These are phyloP conservation scores for Phytophthora sojae DNA, from an alignment of 352 stramenopile genomes.

Conservation along the genomic window DNA sequence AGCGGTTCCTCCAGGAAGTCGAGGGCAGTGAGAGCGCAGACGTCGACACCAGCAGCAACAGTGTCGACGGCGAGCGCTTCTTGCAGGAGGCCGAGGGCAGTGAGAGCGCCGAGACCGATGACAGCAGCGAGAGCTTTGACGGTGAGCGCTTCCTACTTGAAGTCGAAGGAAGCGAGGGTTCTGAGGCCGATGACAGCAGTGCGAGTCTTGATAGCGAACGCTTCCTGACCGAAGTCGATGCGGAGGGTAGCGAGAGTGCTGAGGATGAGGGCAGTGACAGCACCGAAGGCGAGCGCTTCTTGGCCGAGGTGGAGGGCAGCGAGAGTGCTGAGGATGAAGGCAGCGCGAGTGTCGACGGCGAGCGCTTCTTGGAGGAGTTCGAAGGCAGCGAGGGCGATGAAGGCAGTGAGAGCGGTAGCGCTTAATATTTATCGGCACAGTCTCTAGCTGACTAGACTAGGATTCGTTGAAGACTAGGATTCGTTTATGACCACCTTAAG, in stretches of 20 bases:
- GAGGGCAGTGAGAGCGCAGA: constrained; percentile 8
- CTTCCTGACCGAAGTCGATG: too few relatives aligned
- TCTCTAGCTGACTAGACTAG: background rate
- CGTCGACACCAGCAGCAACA: background rate
- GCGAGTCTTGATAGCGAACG: too few relatives aligned
- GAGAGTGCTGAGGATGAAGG: constrained; percentile 2
- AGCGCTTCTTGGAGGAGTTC: constrained; percentile 12
- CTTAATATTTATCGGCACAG: background rate
- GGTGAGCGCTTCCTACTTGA: too few relatives aligned
- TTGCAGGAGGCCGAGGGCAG: constrained; percentile 11
- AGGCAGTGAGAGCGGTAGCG: background rate
- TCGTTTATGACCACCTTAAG: background rate
- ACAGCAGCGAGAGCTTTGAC: background rate
- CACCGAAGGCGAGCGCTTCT: constrained; percentile 4
- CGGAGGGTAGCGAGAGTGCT: constrained; percentile 3
- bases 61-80: background rate
- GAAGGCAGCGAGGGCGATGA: constrained; percentile 8
- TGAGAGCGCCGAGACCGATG: background rate
- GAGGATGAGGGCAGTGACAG: background rate
- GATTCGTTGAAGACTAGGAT: too few relatives aligned
- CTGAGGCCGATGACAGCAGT: too few relatives aligned
- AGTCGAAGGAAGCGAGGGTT: too few relatives aligned
- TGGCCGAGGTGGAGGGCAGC: constrained; percentile 1
- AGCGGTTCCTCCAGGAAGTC: constrained; percentile 3
- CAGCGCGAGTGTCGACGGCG: constrained; percentile 8